Evolutionary conservation across 2,329 filamentous ascomycete genomes (phyloP).

Genomic region (Microcera coccophila): DNA sequence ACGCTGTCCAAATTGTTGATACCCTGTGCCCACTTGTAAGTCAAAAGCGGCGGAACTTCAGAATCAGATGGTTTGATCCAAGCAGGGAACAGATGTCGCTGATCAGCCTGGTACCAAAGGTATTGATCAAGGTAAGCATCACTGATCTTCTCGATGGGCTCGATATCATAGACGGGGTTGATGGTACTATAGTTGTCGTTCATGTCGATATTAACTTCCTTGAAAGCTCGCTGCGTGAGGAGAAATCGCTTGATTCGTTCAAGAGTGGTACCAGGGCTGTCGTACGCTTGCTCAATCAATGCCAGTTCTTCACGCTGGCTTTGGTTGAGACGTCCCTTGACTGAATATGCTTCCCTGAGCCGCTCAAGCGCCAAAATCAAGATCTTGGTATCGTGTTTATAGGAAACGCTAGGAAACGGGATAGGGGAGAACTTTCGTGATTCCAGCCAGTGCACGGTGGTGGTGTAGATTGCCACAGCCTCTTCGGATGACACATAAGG

Average conservation of each 20-base stretch:
- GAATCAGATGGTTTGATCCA: conserved; percentile 99
- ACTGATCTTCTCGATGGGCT: conserved; percentile 98
- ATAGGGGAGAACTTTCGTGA: conserved; percentile 98
- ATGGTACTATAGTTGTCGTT: conserved; percentile 99
- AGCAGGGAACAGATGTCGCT: conserved; percentile 91
- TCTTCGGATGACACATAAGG: conserved; percentile 98
- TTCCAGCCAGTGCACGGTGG: conserved; percentile 97
- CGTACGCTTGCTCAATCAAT: conserved; percentile 95
- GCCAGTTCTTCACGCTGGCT: conserved; percentile 96
- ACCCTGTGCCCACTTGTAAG: conserved; percentile 98
- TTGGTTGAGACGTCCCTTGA: conserved; percentile 94
- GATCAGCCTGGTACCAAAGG: conserved; percentile 97
- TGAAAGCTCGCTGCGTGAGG: conserved; percentile 95
- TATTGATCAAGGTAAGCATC: conserved; percentile 98
- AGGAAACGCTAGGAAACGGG: conserved; percentile 96
- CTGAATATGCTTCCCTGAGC: conserved; percentile 91
- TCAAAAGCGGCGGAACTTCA: conserved; percentile 87
- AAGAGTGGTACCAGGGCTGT: conserved; percentile 91
- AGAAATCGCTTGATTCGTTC: conserved; percentile 97
- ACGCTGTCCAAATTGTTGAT: conserved; percentile 97
- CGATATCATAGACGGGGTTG: conserved; percentile 98
- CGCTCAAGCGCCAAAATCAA: conserved; percentile 92
- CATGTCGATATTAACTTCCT: conserved; percentile 99
- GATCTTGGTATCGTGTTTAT: conserved; percentile 99
- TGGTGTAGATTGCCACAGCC: conserved; percentile 97